Evolutionary conservation across 257 asterid species (phyloP).

Genomic region (Fraxinus pennsylvanica): DNA sequence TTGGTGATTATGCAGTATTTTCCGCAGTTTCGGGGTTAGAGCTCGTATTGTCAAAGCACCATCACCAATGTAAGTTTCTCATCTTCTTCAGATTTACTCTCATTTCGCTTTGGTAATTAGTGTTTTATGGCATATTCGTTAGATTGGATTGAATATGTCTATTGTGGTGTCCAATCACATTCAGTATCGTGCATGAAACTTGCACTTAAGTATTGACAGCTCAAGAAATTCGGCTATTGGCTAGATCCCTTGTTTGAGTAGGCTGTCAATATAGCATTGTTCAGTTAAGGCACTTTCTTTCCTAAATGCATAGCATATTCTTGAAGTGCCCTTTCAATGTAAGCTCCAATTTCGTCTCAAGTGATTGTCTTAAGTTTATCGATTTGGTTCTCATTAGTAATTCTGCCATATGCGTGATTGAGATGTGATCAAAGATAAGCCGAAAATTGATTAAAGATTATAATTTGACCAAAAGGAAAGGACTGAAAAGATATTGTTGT

Average conservation of each 20-base stretch:
- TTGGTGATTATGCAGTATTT: conserved; percentile 63
- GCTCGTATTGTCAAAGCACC: conserved; percentile 76
- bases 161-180: not conserved
- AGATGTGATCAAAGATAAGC: conserved; percentile 18
- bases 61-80: conserved; percentile 79
- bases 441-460: conserved; percentile 20
- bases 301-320: not conserved
- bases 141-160: not conserved
- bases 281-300: conserved; percentile 12
- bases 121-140: not conserved
- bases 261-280: not conserved
- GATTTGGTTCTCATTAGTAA: conserved; percentile 11
- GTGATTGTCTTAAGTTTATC: conserved; percentile 20
- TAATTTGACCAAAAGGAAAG: conserved; percentile 18
- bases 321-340: conserved; percentile 6
- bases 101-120: not conserved
- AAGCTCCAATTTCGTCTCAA: conserved; percentile 23
- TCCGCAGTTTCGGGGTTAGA: conserved; percentile 97
- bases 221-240: conserved; percentile 16
- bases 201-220: conserved; percentile 6
- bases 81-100: conserved; percentile 1
- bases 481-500: not conserved
- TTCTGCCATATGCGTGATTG: conserved; percentile 16
- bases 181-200: not conserved
- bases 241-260: conserved; percentile 22